These are phyloP conservation scores for Fusarium sterilihyphosum DNA, from an alignment of 2,329 filamentous ascomycete genomes.

Conservation along the genomic window DNA sequence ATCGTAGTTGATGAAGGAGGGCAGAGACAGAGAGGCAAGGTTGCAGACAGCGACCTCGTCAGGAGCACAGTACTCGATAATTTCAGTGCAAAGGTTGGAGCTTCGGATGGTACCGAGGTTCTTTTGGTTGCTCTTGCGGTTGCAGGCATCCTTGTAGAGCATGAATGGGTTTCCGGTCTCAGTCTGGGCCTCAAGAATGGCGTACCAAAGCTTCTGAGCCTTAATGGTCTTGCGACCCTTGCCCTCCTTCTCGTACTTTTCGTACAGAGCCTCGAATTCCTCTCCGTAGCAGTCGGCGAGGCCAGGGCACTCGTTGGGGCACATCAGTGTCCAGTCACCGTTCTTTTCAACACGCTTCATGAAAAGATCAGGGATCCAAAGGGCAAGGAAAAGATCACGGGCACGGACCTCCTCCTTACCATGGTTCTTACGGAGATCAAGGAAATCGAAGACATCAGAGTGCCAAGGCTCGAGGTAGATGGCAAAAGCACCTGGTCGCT, in stretches of 20 bases:
- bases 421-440: constrained; percentile 98
- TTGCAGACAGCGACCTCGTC: constrained; percentile 99
- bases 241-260: constrained; percentile 89
- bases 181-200: constrained; percentile 96
- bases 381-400: constrained; percentile 94
- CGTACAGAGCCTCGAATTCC: constrained; percentile 94
- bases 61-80: constrained; percentile 95
- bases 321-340: constrained; percentile 97
- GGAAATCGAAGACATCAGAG: constrained; percentile 95
- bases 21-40: constrained; percentile 91
- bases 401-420: constrained; percentile 98
- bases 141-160: constrained; percentile 99
- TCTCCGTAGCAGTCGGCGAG: constrained; percentile 97
- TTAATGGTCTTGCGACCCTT: constrained; percentile 91
- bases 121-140: constrained; percentile 99
- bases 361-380: constrained; percentile 99
- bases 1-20: constrained; percentile 88
- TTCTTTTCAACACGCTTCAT: constrained; percentile 99
- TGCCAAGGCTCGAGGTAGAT: constrained; percentile 99
- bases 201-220: constrained; percentile 99
- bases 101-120: constrained; percentile 98
- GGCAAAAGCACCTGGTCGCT: constrained; percentile 97
- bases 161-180: constrained; percentile 99
- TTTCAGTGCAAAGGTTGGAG: constrained; percentile 99
- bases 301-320: constrained; percentile 94